Base-by-base conservation (phyloP, 1,139 yeast species). In the Geotrichum cucujoidarum region DNA sequence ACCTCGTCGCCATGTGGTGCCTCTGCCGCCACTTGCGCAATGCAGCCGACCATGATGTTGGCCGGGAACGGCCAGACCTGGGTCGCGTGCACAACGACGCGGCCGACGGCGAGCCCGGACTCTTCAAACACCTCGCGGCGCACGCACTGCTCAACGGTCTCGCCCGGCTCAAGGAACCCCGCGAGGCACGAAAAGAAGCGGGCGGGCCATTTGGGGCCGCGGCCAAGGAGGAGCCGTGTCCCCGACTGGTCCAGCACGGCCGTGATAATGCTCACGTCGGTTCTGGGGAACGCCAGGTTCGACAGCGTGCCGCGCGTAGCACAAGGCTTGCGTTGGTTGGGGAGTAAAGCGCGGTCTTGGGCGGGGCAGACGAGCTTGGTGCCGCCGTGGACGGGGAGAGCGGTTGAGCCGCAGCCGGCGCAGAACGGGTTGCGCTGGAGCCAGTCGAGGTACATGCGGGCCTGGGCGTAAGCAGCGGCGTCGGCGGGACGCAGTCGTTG, bases 51-150 rank as follows among this genome's bases (percentile, higher is more conserved):
- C 97, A 90, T 90, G 59, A 92, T 68, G 62, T 85, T 89, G 0
- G 88, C 88, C 1, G 97, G 97, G 67, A 81, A 90, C 21, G 97
- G 98, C 97, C 97, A 89, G 5, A 97, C 96, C 65, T 89, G 97
- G 6, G 92, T 78, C 61, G 80, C 73, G 25, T 82, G 69, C 44
- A 89, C 73, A 45, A 71, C 66, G 32, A 89, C 83, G 2, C 70
- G 60, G 34, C 76, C 71, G 45, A 85, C 80, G 39, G 69, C 74
- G 31, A 88, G 86, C 2, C 98, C 98, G 1, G 96, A 82, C 65
- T 90, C 98, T 65, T 90, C 98, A 89, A 95, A 89, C 34, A 86
- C 83, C 64, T 90, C 98, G 53, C 98, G 72, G 45, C 82, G 74
- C 31, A 94, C 86, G 13, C 96, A 94, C 38, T 81, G 83, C 65